phyloP scores from a whole-genome alignment of 83 land plant species.

The Picea mariana region DNA sequence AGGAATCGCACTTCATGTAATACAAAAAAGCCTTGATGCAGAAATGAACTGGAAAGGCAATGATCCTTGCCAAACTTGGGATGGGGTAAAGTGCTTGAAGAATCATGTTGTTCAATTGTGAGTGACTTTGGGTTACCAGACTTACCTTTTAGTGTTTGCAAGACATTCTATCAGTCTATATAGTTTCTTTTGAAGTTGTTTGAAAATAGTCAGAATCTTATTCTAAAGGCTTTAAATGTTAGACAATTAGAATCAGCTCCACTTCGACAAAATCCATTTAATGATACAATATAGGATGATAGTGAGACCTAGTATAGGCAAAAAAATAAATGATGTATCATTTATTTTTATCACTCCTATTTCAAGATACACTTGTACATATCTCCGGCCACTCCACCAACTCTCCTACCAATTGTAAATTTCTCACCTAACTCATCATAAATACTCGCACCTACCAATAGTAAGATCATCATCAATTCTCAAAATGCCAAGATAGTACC shows the following conservation, averaged over 20 bases:
- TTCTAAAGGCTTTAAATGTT: not conserved
- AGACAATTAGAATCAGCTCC: not conserved
- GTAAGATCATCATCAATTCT: too few species aligned
- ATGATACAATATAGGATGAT: not conserved
- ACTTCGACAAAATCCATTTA: not conserved
- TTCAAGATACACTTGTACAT: too few species aligned
- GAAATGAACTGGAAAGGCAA: conserved; percentile 13
- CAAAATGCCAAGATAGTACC: too few species aligned
- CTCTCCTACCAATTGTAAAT: too few species aligned
- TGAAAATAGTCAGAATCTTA: not conserved
- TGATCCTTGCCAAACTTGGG: conserved; percentile 20
- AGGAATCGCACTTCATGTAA: conserved; percentile 16
- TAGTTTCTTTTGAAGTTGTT: not conserved
- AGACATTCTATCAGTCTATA: not conserved
- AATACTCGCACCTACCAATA: too few species aligned
- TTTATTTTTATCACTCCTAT: too few species aligned
- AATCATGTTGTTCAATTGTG: conserved; percentile 16
- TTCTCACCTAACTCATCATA: too few species aligned
- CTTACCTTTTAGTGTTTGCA: not conserved
- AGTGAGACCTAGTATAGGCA: too few species aligned
- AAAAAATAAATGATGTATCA: too few species aligned
- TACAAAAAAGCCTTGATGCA: not conserved
- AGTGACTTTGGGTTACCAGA: not conserved
- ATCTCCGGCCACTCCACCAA: too few species aligned
- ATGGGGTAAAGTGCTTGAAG: conserved; percentile 1